A percentile compares a stretch with the other conserved stretches of the same genome.
Evolutionary conservation across 345 rosid species (phyloP).

Genomic region (Salix viminalis): DNA sequence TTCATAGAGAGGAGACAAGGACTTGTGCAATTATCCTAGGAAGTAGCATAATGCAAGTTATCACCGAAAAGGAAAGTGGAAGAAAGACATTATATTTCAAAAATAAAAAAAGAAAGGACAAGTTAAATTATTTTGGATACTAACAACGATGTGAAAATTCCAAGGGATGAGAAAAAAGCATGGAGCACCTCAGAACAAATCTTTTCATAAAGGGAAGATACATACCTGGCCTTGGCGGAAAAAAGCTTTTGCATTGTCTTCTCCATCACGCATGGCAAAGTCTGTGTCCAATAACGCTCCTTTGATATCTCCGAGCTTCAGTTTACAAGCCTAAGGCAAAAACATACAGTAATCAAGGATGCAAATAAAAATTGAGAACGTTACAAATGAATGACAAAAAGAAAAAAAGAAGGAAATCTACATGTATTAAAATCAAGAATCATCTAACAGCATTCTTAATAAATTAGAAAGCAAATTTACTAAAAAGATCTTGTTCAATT

Average conservation of each 20-base stretch:
- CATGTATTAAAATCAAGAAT: not conserved
- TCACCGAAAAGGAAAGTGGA: not conserved
- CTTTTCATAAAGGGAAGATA: not conserved
- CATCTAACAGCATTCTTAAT: not conserved
- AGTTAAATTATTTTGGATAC: too few relatives aligned
- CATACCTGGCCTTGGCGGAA: constrained; percentile 93
- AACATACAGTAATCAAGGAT: not conserved
- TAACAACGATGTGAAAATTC: not conserved
- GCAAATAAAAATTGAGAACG: not conserved
- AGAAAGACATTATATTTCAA: not conserved
- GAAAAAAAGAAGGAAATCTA: not conserved
- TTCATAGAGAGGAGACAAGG: too few relatives aligned
- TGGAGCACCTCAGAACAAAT: not conserved
- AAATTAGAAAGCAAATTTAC: not conserved
- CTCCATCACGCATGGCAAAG: constrained; percentile 81
- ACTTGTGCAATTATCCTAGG: not conserved
- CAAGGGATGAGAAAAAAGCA: not conserved
- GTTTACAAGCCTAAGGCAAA: constrained; percentile 64
- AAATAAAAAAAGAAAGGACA: constrained; percentile 4
- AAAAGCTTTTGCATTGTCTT: constrained; percentile 75
- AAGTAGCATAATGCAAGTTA: not conserved
- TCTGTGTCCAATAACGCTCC: constrained; percentile 82
- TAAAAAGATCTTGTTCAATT: not conserved
- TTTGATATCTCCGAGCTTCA: constrained; percentile 72
- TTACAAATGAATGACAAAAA: not conserved